A percentile compares a stretch with the other conserved stretches of the same genome.
phyloP scores from a whole-genome alignment of 192 early-diverging fungal species.

The Backusella mclennaniae region DNA sequence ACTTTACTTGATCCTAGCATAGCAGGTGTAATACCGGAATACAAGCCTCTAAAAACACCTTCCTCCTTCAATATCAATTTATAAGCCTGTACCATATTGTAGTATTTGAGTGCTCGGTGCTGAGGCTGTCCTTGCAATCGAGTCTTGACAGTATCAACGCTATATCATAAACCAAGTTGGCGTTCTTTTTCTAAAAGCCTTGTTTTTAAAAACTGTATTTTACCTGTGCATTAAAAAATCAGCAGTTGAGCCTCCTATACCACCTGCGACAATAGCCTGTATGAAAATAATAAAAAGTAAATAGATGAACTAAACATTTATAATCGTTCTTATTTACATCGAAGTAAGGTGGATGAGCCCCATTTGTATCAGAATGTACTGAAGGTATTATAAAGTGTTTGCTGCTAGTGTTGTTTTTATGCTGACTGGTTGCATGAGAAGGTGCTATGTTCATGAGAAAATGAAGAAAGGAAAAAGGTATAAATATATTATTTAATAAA shows the following conservation, averaged over 20 bases:
- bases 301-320: neutral
- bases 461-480: neutral
- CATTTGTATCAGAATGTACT: neutral
- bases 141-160: slow-evolving; percentile 57
- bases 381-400: slow-evolving; percentile 5
- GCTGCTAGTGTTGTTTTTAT: neutral
- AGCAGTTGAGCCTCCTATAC: slow-evolving; percentile 50
- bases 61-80: slow-evolving; percentile 53
- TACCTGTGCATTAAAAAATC: slow-evolving; percentile 62
- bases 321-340: slow-evolving; percentile 21
- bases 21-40: slow-evolving; percentile 55
- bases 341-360: slow-evolving; percentile 27
- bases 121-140: slow-evolving; percentile 55
- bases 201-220: neutral
- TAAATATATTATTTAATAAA: neutral
- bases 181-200: neutral
- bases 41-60: slow-evolving; percentile 49
- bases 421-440: neutral
- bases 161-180: neutral
- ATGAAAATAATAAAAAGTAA: neutral
- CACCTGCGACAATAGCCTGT: slow-evolving; percentile 50
- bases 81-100: slow-evolving; percentile 59
- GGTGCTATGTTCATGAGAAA: slow-evolving; percentile 8
- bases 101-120: slow-evolving; percentile 45
- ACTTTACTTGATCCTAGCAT: slow-evolving; percentile 45